Evolutionary conservation across 192 early-diverging fungal species (phyloP).

Genomic region (Polychytrium aggregatum): DNA sequence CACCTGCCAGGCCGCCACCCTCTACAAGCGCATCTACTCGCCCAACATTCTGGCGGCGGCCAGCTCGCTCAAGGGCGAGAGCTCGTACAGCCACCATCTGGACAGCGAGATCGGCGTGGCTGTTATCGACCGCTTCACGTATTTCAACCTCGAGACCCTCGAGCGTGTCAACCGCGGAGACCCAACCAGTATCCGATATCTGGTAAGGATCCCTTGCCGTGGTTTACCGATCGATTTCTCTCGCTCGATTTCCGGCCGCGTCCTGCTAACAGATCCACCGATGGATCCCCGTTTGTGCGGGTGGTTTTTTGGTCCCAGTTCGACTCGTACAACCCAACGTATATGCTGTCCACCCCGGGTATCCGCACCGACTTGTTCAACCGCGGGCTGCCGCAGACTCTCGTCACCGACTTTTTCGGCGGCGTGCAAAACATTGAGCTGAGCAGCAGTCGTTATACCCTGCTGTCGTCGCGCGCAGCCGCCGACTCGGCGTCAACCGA

Average conservation of each 20-base stretch:
- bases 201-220: constrained; percentile 34
- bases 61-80: constrained; percentile 73
- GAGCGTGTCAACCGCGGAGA: constrained; percentile 75
- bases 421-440: constrained; percentile 85
- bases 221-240: too few relatives aligned
- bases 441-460: constrained; percentile 27
- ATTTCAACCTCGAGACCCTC: constrained; percentile 87
- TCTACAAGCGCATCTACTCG: constrained; percentile 87
- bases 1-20: constrained; percentile 96
- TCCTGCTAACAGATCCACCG: too few relatives aligned
- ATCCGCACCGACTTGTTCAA: constrained; percentile 71
- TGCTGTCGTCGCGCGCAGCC: too few relatives aligned
- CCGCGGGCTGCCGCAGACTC: constrained; percentile 23
- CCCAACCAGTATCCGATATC: constrained; percentile 55
- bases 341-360: constrained; percentile 75
- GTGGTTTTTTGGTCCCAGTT: too few relatives aligned
- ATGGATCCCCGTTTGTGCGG: too few relatives aligned
- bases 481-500: too few relatives aligned
- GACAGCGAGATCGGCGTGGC: constrained; percentile 92
- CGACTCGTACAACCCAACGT: constrained; percentile 59
- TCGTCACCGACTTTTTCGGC: constrained; percentile 94
- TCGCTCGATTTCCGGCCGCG: too few relatives aligned
- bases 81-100: constrained; percentile 85
- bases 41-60: constrained; percentile 91
- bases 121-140: constrained; percentile 96